Base-by-base conservation (phyloP, 257 asterid species). In the Salvia hispanica region DNA sequence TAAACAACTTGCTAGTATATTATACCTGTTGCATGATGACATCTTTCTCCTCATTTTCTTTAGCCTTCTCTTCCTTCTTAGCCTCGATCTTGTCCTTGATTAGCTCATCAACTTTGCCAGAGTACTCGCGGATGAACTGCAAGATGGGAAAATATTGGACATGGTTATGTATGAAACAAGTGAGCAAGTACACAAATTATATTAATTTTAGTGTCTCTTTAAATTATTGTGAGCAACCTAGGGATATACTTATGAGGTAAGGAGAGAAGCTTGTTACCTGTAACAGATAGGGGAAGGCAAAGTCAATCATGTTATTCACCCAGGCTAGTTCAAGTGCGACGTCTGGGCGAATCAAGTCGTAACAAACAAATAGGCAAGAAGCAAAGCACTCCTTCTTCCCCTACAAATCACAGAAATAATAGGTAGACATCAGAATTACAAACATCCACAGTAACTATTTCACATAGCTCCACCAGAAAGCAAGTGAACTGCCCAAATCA, bases 331-430 rank as follows among this genome's bases (percentile, higher is more conserved):
- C 98, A 44, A 92, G 90, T 4, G 91, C 98, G 63, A 92, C 95
- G 58, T 92, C 98, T 0, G 91, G 75, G 40, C 96, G 98, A 64
- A 92, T 82, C 86, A 87, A 79, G 73, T 92, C 96, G 21, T 92
- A 92, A 74, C 98, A 92, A 56, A 92, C 96, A 71, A 89, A 92
- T 66, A 92, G 84, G 89, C 98, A 92, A 7, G 98, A 89, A 0
- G 98, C 95, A 18, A 89, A 89, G 82, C 98, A 92, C 71, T 92
- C 98, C 86, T 89, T 92, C 86, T 92, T 92, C 13, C 98, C 96
- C 96, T 92, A 82, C 75, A 81, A 36, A 77, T 46, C 52, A 69
- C 45, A 56, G 11, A 68, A 52, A 59, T 36, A 66, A 69, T 5
- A 56, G 58, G 58, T 37, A 55, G 43, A 37, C 18, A 25, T 8